These are phyloP conservation scores for Hypoxylon sp. DNA, from an alignment of 2,329 filamentous ascomycete species.

Conservation along the genomic window DNA sequence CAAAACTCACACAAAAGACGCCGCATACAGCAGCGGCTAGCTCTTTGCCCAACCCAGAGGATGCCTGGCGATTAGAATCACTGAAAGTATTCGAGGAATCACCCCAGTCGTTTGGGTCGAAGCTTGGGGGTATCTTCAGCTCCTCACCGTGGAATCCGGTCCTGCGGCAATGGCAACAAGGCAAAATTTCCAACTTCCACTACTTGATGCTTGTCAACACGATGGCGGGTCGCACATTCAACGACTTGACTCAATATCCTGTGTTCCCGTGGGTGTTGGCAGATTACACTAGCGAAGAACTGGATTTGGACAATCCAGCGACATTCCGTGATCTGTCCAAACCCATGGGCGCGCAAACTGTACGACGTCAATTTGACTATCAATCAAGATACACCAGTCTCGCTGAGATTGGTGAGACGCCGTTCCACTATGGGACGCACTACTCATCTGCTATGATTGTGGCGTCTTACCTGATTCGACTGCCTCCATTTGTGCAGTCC, in stretches of 20 bases:
- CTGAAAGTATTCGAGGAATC: conserved; percentile 72
- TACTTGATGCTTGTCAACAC: conserved; percentile 99
- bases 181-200: conserved; percentile 98
- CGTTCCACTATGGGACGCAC: conserved; percentile 98
- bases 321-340: conserved; percentile 92
- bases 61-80: conserved; percentile 90
- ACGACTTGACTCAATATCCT: conserved; percentile 96
- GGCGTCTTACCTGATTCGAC: conserved; percentile 90
- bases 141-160: conserved; percentile 82
- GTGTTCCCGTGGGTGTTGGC: conserved; percentile 98
- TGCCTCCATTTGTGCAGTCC: conserved; percentile 96
- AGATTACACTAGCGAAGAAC: conserved; percentile 92
- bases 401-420: conserved; percentile 88
- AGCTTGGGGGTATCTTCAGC: conserved; percentile 92
- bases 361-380: conserved; percentile 78
- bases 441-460: conserved; percentile 99
- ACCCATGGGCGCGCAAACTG: conserved; percentile 93
- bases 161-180: conserved; percentile 88
- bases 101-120: conserved; percentile 76
- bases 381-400: conserved; percentile 86
- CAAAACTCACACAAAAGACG: conserved; percentile 78
- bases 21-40: conserved; percentile 79
- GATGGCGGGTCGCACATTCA: conserved; percentile 95
- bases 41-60: conserved; percentile 78
- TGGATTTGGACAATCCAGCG: conserved; percentile 84